A percentile compares a stretch with the other conserved stretches of the same genome.
phyloP scores from a whole-genome alignment of 2,329 filamentous ascomycete species.

The Nemania sp. region DNA sequence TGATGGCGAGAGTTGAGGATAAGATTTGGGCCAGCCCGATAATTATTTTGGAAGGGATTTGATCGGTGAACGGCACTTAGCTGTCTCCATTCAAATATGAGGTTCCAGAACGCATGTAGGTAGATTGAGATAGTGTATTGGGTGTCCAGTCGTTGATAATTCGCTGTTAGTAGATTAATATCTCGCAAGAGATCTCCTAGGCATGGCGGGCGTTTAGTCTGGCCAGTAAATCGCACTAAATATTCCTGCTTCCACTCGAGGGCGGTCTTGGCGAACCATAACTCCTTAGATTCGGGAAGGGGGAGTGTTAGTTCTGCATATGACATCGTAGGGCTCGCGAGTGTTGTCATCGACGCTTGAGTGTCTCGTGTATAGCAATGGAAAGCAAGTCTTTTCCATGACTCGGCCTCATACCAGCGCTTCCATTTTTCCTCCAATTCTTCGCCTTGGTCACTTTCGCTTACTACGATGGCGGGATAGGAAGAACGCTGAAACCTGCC shows the following conservation, averaged over 20 bases:
- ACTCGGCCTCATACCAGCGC: conserved; percentile 72
- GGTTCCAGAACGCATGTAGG: conserved; percentile 73
- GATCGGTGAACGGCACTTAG: conserved; percentile 63
- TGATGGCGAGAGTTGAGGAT: conserved; percentile 68
- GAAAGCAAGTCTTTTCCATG: conserved; percentile 75
- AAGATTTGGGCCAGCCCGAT: conserved; percentile 56
- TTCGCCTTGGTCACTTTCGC: conserved; percentile 66
- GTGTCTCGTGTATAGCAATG: conserved; percentile 74
- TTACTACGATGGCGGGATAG: conserved; percentile 64
- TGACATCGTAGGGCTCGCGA: conserved; percentile 73
- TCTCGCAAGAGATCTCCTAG: conserved; percentile 69
- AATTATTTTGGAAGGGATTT: conserved; percentile 60
- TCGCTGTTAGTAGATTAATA: conserved; percentile 62
- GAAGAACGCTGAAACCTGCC: conserved; percentile 69
- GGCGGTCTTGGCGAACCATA: conserved; percentile 76
- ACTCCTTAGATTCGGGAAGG: conserved; percentile 68
- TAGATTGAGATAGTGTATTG: conserved; percentile 70
- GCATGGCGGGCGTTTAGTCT: conserved; percentile 60
- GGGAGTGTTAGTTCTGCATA: conserved; percentile 77
- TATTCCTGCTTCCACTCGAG: conserved; percentile 73
- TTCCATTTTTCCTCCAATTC: conserved; percentile 73
- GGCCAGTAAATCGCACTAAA: conserved; percentile 56
- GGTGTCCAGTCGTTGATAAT: conserved; percentile 65
- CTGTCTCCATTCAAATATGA: conserved; percentile 75
- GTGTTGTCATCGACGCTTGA: conserved; percentile 74